phyloP scores from a whole-genome alignment of 179 eudicot species.

The Corrigiola litoralis region DNA sequence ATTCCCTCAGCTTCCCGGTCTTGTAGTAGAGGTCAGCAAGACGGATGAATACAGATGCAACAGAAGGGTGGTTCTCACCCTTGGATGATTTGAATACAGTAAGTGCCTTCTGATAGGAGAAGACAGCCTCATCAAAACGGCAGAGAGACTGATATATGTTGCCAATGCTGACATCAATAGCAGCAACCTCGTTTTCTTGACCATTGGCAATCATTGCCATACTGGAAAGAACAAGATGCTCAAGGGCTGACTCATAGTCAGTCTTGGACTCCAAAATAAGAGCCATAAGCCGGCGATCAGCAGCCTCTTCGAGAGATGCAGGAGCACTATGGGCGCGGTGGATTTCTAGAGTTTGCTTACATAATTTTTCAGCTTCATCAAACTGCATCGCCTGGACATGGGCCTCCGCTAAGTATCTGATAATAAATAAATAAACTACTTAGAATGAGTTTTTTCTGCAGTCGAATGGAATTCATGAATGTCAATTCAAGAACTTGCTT shows the following conservation, averaged over 20 bases:
- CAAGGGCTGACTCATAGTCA: conserved; percentile 84
- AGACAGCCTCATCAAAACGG: conserved; percentile 92
- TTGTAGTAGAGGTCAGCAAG: conserved; percentile 90
- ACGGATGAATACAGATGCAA: conserved; percentile 85
- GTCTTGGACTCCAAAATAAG: conserved; percentile 95
- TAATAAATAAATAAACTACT: too few species aligned
- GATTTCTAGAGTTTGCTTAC: conserved; percentile 89
- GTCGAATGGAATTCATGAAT: too few species aligned
- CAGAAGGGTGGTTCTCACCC: conserved; percentile 97
- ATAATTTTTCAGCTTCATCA: conserved; percentile 79
- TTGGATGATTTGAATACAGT: conserved; percentile 91
- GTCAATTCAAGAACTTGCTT: too few species aligned
- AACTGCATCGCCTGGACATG: conserved; percentile 98
- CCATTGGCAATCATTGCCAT: conserved; percentile 99
- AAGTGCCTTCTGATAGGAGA: conserved; percentile 95
- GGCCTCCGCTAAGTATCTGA: conserved; percentile 92
- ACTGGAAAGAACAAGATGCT: conserved; percentile 95
- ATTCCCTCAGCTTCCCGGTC: conserved; percentile 90
- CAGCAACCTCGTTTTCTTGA: conserved; percentile 90
- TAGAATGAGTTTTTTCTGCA: too few species aligned
- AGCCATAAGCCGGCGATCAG: conserved; percentile 96
- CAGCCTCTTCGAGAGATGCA: conserved; percentile 97
- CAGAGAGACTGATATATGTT: conserved; percentile 76
- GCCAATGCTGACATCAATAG: conserved; percentile 91
- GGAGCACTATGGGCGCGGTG: conserved; percentile 89